Evolutionary conservation across 257 asterid species (phyloP), one percentile per base, ranked within the genome.

Genomic region (Salvia splendens): DNA sequence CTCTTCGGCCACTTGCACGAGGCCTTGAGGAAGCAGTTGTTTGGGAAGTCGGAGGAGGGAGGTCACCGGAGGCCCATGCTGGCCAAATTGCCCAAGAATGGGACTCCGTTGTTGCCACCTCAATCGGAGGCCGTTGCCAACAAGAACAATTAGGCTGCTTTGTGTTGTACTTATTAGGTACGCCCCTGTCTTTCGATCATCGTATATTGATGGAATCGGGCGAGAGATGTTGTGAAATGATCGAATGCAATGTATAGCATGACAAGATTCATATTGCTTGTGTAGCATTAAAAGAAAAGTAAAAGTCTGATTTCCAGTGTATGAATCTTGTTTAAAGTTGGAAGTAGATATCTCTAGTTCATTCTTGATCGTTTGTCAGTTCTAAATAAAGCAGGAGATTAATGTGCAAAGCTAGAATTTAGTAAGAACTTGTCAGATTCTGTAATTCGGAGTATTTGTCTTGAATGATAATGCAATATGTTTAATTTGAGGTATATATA

Each of bases 1-100:
- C 70, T 90, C 65, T 84, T 87, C 38, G 95, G 92, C 63, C 92
- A 80, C 62, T 78, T 86, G 70, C 97, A 88, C 9, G 85, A 86
- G 58, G 72, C 79, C 8, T 65, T 84, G 81, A 86, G 97, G 76
- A 85, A 76, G 68, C 68, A 91, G 78, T 75, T 91, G 87, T 88
- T 91, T 67, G 95, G 88, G 74, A 83, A 84, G 72, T 61, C 71
- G 8, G 92, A 82, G 72, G 92, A 77, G 41, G 81, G 75, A 17
- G 71, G 64, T 1, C 33, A 47, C n/a, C 61, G 77, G 57, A 73
- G 80, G 75, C 93, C 86, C 4, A 43, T 71, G 52, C 77, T 85
- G 58, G 50, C 80, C 15, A 85, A 86, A 67, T 76, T 86, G 78
- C 89, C 84, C 15, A 81, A 76, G 81, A 81, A 81, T 48, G 90